Evolutionary conservation across 768 basidiomycete genomes (phyloP), one percentile per base, ranked within the genome.

Genomic region (Auricularia heimuer): DNA sequence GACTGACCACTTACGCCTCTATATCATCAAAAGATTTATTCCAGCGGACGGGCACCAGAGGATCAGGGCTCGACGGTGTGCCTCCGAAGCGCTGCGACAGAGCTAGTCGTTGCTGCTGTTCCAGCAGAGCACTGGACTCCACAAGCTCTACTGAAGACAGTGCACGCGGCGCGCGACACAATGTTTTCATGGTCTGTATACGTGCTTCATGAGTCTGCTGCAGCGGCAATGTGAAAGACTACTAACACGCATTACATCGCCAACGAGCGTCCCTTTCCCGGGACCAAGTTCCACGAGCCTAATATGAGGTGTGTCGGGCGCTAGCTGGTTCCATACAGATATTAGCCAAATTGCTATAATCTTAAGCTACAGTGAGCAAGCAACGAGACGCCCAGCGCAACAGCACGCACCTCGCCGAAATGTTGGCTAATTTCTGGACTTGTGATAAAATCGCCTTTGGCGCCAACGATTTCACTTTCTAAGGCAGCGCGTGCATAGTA

Each of bases 391-490:
- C 35, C 11, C 16, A 35, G 34, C 45, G n/a, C 47, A 29, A 45
- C 10, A 24, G 21, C 2, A 29, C 84, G 68, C 72, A 94, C 96
- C 86, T 99, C 96, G 66, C 97, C 97, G 73, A 98, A 98, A 0
- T 92, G 85, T 73, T 98, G 94, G 70, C 86, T 91, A 63, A 99
- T 98, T 74, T 99, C 97, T 1, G 96, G 97, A 69, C 90, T 94
- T 11, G 97, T 99, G 24, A 90, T 89, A 71, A 98, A 99, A 78
- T 99, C 97, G 4, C 97, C 97, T 51, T 81, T 79, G 0, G 84
- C 68, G 12, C 97, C 97, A 70, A 99, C 92, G 2, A 98, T 88
- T 54, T 84, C 80, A 65, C 90, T 81, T 14, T 79, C 70, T 0
- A 83, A 75, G 44, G 86, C 88, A 2, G 63, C 70, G 2, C 66